Conservation (phyloP, 2,329 filamentous ascomycete species). For the Fusarium sp. region DNA sequence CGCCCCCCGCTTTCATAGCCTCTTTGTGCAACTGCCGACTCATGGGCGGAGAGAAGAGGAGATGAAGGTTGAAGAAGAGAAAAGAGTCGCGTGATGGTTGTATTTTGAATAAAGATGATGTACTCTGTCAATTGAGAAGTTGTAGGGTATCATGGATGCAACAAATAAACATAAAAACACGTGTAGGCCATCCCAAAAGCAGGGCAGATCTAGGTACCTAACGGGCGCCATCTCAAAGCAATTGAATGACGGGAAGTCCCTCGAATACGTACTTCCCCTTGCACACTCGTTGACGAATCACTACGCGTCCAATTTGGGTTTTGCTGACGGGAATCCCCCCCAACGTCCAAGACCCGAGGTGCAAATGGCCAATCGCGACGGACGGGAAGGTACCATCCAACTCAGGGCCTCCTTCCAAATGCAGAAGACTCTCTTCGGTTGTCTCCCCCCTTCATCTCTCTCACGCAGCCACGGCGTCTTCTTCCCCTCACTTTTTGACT, state of each 20-base stretch:
- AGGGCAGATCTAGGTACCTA: not conserved
- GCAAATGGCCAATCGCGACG: conserved; percentile 30
- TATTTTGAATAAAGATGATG: not conserved
- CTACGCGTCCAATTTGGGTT: conserved; percentile 24
- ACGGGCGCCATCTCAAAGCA: not conserved
- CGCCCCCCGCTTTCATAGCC: conserved; percentile 33
- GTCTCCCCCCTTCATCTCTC: conserved; percentile 35
- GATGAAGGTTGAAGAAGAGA: not conserved
- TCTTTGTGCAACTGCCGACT: conserved; percentile 32
- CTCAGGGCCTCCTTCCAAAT: conserved; percentile 34
- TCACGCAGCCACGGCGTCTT: conserved; percentile 33
- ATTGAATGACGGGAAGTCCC: conserved; percentile 5
- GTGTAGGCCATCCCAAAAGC: not conserved
- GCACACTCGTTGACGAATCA: conserved; percentile 34
- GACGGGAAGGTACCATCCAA: conserved; percentile 36
- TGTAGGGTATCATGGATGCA: not conserved
- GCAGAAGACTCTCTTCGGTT: conserved; percentile 32
- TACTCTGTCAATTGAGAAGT: not conserved
- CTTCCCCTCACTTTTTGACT: conserved; percentile 38
- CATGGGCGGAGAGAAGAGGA: conserved; percentile 16
- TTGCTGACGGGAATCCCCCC: conserved; percentile 29
- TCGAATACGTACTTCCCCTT: conserved; percentile 17
- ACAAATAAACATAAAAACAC: not conserved
- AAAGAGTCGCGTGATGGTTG: conserved; percentile 20
- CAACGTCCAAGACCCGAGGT: conserved; percentile 22